phyloP scores from a whole-genome alignment of 2,329 filamentous ascomycete genomes.

The Epichloe brachyelytri region DNA sequence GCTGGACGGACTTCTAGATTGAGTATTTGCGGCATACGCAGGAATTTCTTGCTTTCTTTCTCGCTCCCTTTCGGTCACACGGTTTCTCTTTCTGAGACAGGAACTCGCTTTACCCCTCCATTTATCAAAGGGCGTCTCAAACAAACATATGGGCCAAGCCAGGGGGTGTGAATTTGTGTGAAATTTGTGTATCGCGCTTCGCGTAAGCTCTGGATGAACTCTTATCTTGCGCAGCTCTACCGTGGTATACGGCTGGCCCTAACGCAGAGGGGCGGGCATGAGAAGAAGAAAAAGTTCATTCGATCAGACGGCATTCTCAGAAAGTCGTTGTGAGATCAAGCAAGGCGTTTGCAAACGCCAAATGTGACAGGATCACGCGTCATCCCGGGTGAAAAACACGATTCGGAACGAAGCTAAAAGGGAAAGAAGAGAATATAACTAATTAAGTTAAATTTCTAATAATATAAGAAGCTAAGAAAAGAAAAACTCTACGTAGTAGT shows the following conservation, averaged over 20 bases:
- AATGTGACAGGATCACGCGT: background rate
- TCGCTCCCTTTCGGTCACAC: background rate
- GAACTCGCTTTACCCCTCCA: background rate
- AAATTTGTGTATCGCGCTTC: background rate
- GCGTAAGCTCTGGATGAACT: background rate
- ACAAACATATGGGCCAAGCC: background rate
- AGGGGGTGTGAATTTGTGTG: background rate
- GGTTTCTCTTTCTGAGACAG: background rate
- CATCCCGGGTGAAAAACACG: background rate
- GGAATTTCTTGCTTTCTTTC: too few species aligned
- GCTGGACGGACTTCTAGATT: background rate
- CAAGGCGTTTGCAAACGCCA: background rate
- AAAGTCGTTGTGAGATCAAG: background rate
- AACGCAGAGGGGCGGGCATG: too few species aligned
- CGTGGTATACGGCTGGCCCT: too few species aligned
- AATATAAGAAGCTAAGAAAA: too few species aligned
- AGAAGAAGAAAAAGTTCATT: too few species aligned
- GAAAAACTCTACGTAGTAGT: too few species aligned
- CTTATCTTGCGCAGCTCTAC: too few species aligned
- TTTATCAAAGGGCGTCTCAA: background rate
- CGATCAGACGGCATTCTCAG: too few species aligned
- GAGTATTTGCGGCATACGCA: background rate
- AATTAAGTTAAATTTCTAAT: too few species aligned
- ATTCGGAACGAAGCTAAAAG: too few species aligned
- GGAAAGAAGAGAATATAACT: too few species aligned